Conservation (phyloP, 2,329 filamentous ascomycete genomes). For the Aspergillus versicolor region DNA sequence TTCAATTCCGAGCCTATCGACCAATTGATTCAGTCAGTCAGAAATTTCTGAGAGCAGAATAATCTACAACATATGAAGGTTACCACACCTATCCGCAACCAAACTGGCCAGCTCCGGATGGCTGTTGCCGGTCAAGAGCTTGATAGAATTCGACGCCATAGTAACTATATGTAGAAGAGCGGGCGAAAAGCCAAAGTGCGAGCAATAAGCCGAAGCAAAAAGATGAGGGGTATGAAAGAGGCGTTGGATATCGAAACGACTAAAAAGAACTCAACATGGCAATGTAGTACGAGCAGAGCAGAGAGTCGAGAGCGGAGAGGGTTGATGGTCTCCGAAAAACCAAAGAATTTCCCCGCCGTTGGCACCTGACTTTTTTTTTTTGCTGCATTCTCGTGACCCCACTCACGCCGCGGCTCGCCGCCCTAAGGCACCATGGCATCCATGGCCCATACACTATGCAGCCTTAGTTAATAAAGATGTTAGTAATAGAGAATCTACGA, state of each 20-base stretch:
- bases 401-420: neutral
- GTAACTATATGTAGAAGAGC: neutral
- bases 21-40: conserved; percentile 9
- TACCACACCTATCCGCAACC: conserved; percentile 63
- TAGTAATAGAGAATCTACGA: too few relatives aligned
- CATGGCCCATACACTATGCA: too few relatives aligned
- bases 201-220: neutral
- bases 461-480: too few relatives aligned
- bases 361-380: conserved; percentile 13
- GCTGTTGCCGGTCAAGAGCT: conserved; percentile 72
- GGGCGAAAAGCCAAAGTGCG: neutral
- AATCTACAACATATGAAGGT: neutral
- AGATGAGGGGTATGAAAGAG: neutral
- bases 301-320: neutral
- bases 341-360: conserved; percentile 12
- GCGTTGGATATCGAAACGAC: neutral
- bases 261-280: neutral
- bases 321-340: conserved; percentile 10
- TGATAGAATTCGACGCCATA: conserved; percentile 74
- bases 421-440: conserved; percentile 1
- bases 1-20: conserved; percentile 61
- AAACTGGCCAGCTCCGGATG: conserved; percentile 70
- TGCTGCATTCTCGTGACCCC: conserved; percentile 9
- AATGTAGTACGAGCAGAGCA: neutral
- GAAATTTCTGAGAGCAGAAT: neutral